These are phyloP conservation scores for Barnettozyma pratensis DNA, from an alignment of 805 yeast genomes.

Conservation along the genomic window DNA sequence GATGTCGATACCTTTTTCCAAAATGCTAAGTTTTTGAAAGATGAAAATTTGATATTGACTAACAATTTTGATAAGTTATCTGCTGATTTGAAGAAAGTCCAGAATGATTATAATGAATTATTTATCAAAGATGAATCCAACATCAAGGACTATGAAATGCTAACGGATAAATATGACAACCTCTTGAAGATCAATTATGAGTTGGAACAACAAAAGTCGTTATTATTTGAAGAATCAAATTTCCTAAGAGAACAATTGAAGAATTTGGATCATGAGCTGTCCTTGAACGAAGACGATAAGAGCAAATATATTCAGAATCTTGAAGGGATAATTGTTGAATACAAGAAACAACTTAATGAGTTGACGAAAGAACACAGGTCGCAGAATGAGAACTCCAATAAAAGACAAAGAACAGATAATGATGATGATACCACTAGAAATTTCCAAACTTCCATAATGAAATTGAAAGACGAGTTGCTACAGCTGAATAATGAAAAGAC, in stretches of 20 bases:
- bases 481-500: constrained; percentile 33
- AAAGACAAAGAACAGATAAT: constrained; percentile 26
- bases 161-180: constrained; percentile 24
- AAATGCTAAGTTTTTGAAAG: constrained; percentile 35
- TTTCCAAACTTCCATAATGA: constrained; percentile 25
- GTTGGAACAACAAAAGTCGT: constrained; percentile 43
- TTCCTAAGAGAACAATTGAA: constrained; percentile 53
- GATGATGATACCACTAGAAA: constrained; percentile 19
- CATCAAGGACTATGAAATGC: constrained; percentile 22
- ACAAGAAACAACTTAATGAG: constrained; percentile 31
- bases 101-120: constrained; percentile 28
- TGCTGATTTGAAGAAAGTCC: constrained; percentile 25
- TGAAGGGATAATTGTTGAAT: constrained; percentile 45
- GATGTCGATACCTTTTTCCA: constrained; percentile 34
- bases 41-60: constrained; percentile 32
- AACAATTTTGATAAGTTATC: constrained; percentile 27
- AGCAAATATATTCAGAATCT: constrained; percentile 17
- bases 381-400: constrained; percentile 23
- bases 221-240: constrained; percentile 55
- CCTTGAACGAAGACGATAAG: constrained; percentile 18
- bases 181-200: constrained; percentile 34
- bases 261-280: constrained; percentile 35
- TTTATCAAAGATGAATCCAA: constrained; percentile 34
- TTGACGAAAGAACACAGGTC: constrained; percentile 37
- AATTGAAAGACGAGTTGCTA: constrained; percentile 37